These are phyloP conservation scores for Thalassiosira delicatula DNA, from an alignment of 352 stramenopile genomes.

Conservation along the genomic window DNA sequence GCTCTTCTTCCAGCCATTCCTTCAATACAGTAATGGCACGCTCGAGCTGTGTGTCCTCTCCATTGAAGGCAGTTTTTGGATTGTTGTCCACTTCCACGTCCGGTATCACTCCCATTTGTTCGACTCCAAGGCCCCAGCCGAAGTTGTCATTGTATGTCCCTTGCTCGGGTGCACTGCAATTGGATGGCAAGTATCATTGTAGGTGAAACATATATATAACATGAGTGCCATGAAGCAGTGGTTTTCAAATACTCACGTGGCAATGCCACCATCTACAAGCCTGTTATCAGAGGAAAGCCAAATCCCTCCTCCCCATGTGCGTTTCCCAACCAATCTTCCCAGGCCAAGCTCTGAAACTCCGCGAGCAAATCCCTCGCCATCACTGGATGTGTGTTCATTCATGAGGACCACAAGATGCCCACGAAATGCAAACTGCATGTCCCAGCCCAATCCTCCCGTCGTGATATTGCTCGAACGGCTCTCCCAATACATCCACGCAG, in stretches of 20 bases:
- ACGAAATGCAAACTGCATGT: constrained; percentile 77
- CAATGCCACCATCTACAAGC: constrained; percentile 78
- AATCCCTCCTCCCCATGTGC: constrained; percentile 77
- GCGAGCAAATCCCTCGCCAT: constrained; percentile 76
- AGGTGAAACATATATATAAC: no score
- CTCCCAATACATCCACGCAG: constrained; percentile 81
- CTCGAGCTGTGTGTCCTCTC: constrained; percentile 70
- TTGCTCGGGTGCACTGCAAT: constrained; percentile 71
- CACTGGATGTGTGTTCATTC: constrained; percentile 76
- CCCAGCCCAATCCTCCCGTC: constrained; percentile 73
- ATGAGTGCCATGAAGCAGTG: no score
- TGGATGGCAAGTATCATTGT: no score
- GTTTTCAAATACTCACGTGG: no score
- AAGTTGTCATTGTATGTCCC: constrained; percentile 77
- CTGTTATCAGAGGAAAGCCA: constrained; percentile 77
- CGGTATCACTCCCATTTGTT: constrained; percentile 74
- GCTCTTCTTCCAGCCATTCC: constrained; percentile 69
- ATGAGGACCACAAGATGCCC: constrained; percentile 80
- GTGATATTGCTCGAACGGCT: constrained; percentile 49
- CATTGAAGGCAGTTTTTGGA: constrained; percentile 60
- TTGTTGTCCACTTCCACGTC: constrained; percentile 82
- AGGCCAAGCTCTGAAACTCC: constrained; percentile 77
- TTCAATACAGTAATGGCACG: constrained; percentile 70
- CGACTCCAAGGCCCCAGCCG: constrained; percentile 74
- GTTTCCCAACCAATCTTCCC: constrained; percentile 73